Percentiles rank a stretch among this genome's conserved stretches.
phyloP scores from a whole-genome alignment of 1,139 yeast species.

The Pichia sp. region DNA sequence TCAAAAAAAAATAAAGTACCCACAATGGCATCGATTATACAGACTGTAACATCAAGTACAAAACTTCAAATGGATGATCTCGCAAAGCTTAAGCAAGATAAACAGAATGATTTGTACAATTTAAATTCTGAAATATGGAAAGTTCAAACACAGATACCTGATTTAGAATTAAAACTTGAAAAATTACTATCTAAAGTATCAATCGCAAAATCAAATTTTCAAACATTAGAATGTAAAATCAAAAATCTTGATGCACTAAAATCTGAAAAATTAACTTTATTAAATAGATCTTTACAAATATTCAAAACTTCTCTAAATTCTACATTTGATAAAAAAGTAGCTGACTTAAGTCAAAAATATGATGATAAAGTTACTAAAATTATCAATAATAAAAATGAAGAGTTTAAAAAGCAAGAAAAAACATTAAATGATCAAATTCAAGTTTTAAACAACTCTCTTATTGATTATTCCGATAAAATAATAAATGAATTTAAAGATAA shows the following conservation, averaged over 20 bases:
- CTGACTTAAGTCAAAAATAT: slow-evolving; percentile 17
- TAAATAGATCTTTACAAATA: slow-evolving; percentile 12
- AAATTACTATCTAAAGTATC: slow-evolving; percentile 13
- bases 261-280: slow-evolving; percentile 10
- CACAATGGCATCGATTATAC: background rate
- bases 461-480: slow-evolving; percentile 5
- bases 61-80: slow-evolving; percentile 6
- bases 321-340: slow-evolving; percentile 17
- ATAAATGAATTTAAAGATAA: slow-evolving; percentile 2
- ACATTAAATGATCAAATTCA: slow-evolving; percentile 9
- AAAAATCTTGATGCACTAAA: slow-evolving; percentile 3
- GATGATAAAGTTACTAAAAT: slow-evolving; percentile 15
- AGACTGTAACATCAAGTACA: too few relatives aligned
- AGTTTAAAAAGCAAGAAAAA: slow-evolving; percentile 10
- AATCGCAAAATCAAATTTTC: slow-evolving; percentile 14
- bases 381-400: slow-evolving; percentile 11
- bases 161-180: slow-evolving; percentile 22
- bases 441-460: slow-evolving; percentile 7
- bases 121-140: slow-evolving; percentile 20
- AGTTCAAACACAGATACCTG: slow-evolving; percentile 23
- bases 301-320: slow-evolving; percentile 15
- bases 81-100: slow-evolving; percentile 7
- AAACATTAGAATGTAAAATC: slow-evolving; percentile 17
- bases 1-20: slow-evolving; percentile 1
- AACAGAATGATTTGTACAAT: slow-evolving; percentile 4